Evolutionary conservation across 768 basidiomycete genomes (phyloP), one percentile per base, ranked within the genome.

Genomic region (Thelephora ganbajun): DNA sequence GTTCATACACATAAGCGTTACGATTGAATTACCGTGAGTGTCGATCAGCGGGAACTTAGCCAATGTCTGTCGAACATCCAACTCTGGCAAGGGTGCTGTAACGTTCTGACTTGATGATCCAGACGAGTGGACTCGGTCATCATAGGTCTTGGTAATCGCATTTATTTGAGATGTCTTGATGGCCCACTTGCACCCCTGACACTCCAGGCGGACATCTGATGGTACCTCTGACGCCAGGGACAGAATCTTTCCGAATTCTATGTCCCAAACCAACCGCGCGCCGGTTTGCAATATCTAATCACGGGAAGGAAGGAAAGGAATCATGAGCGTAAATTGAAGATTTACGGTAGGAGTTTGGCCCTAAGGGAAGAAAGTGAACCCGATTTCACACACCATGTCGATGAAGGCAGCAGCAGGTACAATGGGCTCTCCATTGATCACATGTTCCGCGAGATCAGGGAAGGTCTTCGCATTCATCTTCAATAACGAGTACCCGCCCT

Each of bases 351-450:
- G 26, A 4, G 9, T 30, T n/a, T 43, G 11, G 50, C 23, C 42
- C 18, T 43, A 30, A 34, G 20, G 9, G 18, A 26, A 39, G 19
- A 12, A 20, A 14, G 11, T 34, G 42, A 30, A 11, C 5, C 13
- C 20, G 16, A 33, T 34, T 6, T 14, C 9, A 48, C 56, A 2
- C 48, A 68, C 68, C 65, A 69, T 68, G 46, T 63, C 60, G 2
- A 68, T 53, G 43, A 56, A 73, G 18, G 69, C 72, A n/a, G 70
- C 64, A 11, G 70, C 70, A 9, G 72, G 69, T 64, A 71, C 66
- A 22, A 73, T 70, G 0, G 69, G 61, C 18, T 71, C 69, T 1
- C 66, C 67, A 23, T 64, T 61, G 33, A 73, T 68, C 14, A 71
- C 53, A 52, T 74, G 72, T 33, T 72, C 63, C 0, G 68, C 65